Evolutionary conservation across 768 basidiomycete genomes (phyloP).

Genomic region (Bullera alba): DNA sequence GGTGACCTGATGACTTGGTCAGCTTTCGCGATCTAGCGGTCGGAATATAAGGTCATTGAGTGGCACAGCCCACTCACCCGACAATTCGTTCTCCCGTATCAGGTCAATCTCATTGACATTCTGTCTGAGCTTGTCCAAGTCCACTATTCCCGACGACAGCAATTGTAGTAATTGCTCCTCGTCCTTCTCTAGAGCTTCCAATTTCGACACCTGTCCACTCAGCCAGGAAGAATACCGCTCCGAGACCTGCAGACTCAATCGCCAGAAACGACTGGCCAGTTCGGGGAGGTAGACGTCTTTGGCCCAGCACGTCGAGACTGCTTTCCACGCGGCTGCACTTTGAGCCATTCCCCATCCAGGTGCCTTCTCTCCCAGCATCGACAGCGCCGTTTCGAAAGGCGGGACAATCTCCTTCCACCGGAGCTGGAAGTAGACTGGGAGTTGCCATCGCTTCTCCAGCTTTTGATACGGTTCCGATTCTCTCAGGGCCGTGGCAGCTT

Average conservation of each 20-base stretch:
- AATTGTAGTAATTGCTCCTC: constrained; percentile 45
- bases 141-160: constrained; percentile 48
- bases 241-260: constrained; percentile 79
- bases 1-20: constrained; percentile 6
- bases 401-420: constrained; percentile 90
- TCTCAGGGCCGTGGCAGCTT: constrained; percentile 65
- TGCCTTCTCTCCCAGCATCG: constrained; percentile 1
- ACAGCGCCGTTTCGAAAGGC: constrained; percentile 63
- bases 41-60: not conserved
- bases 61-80: constrained; percentile 6
- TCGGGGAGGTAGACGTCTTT: constrained; percentile 77
- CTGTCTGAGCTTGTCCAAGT: constrained; percentile 57
- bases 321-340: constrained; percentile 62
- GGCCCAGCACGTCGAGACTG: constrained; percentile 76
- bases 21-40: not conserved
- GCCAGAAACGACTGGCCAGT: constrained; percentile 80
- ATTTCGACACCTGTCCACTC: constrained; percentile 51
- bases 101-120: constrained; percentile 51
- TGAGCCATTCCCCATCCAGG: constrained; percentile 50
- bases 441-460: constrained; percentile 86
- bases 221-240: constrained; percentile 76
- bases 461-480: constrained; percentile 60
- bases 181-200: constrained; percentile 19
- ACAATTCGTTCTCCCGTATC: constrained; percentile 1
- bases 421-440: constrained; percentile 93